phyloP scores from a whole-genome alignment of 768 basidiomycete species.

The Collybia sp. region DNA sequence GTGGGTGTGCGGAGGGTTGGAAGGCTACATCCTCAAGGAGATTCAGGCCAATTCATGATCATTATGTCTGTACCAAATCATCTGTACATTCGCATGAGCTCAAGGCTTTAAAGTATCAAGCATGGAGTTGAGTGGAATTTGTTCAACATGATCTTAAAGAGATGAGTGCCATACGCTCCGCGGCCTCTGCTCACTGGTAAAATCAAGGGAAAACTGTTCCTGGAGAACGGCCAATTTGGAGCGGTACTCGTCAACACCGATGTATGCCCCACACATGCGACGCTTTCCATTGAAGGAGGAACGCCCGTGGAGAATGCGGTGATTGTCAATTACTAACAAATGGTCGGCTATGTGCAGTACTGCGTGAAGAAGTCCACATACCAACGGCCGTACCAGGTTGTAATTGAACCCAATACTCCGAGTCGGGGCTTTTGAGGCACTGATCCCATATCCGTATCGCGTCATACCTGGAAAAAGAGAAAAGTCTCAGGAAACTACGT shows the following conservation, averaged over 20 bases:
- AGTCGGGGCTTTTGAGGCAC: conserved; percentile 71
- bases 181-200: conserved; percentile 19
- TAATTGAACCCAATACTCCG: conserved; percentile 92
- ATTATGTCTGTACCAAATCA: conserved; percentile 1
- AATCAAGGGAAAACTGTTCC: conserved; percentile 49
- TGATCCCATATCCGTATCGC: conserved; percentile 79
- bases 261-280: conserved; percentile 94
- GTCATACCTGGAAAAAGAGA: conserved; percentile 51
- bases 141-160: conserved; percentile 29
- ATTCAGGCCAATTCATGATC: conserved; percentile 35
- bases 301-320: conserved; percentile 92
- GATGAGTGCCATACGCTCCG: conserved; percentile 57
- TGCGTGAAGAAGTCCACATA: conserved; percentile 28
- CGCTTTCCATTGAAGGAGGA: conserved; percentile 84
- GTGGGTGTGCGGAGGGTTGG: conserved; percentile 93
- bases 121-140: background rate
- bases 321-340: conserved; percentile 78
- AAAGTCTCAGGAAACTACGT: background rate
- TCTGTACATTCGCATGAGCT: background rate
- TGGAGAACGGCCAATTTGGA: conserved; percentile 69
- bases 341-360: background rate
- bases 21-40: conserved; percentile 84
- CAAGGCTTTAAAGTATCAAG: background rate
- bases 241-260: conserved; percentile 85
- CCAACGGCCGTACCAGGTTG: conserved; percentile 81